Evolutionary conservation across 2,329 filamentous ascomycete species (phyloP).

Genomic region (Apiospora phragmitis): DNA sequence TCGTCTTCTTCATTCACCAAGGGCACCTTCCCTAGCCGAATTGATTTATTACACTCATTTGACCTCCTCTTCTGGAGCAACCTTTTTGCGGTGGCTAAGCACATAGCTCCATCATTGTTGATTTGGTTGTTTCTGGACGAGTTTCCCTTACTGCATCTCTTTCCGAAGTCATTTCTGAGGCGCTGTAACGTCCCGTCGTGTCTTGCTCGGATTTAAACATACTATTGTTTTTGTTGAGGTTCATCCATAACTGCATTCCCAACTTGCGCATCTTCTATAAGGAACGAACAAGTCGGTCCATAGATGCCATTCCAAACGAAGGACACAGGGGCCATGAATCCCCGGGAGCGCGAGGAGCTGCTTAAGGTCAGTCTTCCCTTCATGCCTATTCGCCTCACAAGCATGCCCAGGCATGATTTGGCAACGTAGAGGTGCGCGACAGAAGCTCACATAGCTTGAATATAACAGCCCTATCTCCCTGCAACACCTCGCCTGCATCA

Average conservation of each 20-base stretch:
- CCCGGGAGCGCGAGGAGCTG: slow-evolving; percentile 45
- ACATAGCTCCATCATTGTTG: not conserved
- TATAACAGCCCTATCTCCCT: not conserved
- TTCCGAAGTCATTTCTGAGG: not conserved
- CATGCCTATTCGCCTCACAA: not conserved
- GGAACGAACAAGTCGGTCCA: not conserved
- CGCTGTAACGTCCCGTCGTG: not conserved
- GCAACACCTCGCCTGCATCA: not conserved
- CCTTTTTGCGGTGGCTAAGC: not conserved
- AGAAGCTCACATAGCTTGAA: not conserved
- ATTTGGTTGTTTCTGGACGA: not conserved
- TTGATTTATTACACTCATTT: not conserved
- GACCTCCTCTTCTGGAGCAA: not conserved
- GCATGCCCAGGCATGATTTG: not conserved
- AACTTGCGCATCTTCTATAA: not conserved
- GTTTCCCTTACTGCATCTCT: not conserved
- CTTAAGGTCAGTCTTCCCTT: slow-evolving; percentile 38
- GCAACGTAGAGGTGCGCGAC: not conserved
- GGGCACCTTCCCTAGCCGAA: not conserved
- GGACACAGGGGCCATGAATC: slow-evolving; percentile 42
- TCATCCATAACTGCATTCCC: not conserved
- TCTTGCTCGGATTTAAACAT: not conserved
- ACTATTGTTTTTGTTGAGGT: not conserved
- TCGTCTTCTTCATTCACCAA: not conserved
- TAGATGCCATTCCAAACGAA: slow-evolving; percentile 37